phyloP scores from a whole-genome alignment of 495 filamentous ascomycete species.

The Massariosphaeria phaeospora region DNA sequence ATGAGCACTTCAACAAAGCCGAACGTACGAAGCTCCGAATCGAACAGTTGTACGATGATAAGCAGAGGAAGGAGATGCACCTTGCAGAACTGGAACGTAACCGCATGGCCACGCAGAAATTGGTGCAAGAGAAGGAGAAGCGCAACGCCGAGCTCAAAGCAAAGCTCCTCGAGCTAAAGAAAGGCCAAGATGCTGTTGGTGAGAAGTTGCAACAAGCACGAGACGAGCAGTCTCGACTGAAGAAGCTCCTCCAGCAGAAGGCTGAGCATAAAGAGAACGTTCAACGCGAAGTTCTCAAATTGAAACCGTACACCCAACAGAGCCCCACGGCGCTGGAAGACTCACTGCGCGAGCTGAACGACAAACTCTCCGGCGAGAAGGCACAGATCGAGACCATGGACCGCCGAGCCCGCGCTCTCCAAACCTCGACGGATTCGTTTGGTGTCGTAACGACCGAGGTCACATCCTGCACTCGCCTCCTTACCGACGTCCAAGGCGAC shows the following conservation, averaged over 20 bases:
- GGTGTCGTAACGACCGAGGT: conserved; percentile 77
- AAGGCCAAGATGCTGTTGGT: conserved; percentile 71
- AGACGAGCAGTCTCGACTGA: conserved; percentile 64
- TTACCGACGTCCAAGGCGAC: conserved; percentile 80
- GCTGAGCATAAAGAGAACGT: conserved; percentile 56
- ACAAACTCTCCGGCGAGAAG: conserved; percentile 69
- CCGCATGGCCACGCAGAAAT: conserved; percentile 68
- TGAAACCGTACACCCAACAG: conserved; percentile 86
- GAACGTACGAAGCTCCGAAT: conserved; percentile 81
- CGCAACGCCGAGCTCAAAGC: conserved; percentile 81
- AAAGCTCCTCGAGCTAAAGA: conserved; percentile 67
- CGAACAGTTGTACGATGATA: conserved; percentile 77
- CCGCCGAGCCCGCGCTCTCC: conserved; percentile 76
- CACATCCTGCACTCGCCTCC: conserved; percentile 73
- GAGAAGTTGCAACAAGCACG: conserved; percentile 72
- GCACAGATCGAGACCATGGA: conserved; percentile 81
- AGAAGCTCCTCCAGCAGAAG: conserved; percentile 71
- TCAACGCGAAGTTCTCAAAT: conserved; percentile 75
- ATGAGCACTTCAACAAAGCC: conserved; percentile 84
- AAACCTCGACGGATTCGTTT: conserved; percentile 87
- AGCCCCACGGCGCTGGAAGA: conserved; percentile 76
- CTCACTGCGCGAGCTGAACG: conserved; percentile 72
- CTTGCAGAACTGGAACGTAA: conserved; percentile 76
- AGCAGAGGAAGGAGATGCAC: conserved; percentile 74
- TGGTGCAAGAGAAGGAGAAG: conserved; percentile 72